Evolutionary conservation across 1,139 yeast genomes (phyloP).

Genomic region (Candida smagusa): DNA sequence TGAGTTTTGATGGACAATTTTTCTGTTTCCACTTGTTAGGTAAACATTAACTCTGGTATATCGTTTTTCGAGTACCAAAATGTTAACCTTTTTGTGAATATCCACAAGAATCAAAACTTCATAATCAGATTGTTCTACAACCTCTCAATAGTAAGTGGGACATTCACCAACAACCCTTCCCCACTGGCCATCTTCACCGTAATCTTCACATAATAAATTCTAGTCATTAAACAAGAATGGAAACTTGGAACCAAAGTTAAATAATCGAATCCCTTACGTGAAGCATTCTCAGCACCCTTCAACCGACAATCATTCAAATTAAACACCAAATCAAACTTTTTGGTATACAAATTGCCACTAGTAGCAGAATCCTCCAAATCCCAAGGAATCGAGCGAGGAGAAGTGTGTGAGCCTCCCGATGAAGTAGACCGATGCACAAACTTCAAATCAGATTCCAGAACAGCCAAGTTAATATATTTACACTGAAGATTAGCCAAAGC

Average conservation of each 20-base stretch:
- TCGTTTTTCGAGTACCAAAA: too few species aligned
- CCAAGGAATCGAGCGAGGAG: slow-evolving; percentile 28
- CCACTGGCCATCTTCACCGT: slow-evolving; percentile 29
- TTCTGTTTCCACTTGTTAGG: too few species aligned
- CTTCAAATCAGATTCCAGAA: slow-evolving; percentile 17
- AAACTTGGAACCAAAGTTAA: slow-evolving; percentile 52
- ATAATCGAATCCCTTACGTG: slow-evolving; percentile 24
- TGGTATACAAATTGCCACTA: slow-evolving; percentile 19
- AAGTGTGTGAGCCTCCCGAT: slow-evolving; percentile 19
- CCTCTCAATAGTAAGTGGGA: slow-evolving; percentile 33
- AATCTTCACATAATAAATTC: slow-evolving; percentile 46
- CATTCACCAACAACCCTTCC: slow-evolving; percentile 32
- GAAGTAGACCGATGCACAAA: slow-evolving; percentile 13
- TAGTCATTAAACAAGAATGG: slow-evolving; percentile 53
- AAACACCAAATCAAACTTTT: slow-evolving; percentile 26
- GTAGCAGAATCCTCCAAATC: slow-evolving; percentile 7
- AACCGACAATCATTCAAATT: slow-evolving; percentile 25
- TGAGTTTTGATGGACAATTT: too few species aligned
- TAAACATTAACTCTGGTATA: too few species aligned
- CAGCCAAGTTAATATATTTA: slow-evolving; percentile 25
- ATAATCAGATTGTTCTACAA: too few species aligned
- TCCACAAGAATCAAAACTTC: too few species aligned
- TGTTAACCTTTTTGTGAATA: too few species aligned
- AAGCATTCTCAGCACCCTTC: slow-evolving; percentile 21
- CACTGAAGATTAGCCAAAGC: slow-evolving; percentile 33